Conservation (phyloP, 805 yeast species). For the Priceomyces haplophilus region DNA sequence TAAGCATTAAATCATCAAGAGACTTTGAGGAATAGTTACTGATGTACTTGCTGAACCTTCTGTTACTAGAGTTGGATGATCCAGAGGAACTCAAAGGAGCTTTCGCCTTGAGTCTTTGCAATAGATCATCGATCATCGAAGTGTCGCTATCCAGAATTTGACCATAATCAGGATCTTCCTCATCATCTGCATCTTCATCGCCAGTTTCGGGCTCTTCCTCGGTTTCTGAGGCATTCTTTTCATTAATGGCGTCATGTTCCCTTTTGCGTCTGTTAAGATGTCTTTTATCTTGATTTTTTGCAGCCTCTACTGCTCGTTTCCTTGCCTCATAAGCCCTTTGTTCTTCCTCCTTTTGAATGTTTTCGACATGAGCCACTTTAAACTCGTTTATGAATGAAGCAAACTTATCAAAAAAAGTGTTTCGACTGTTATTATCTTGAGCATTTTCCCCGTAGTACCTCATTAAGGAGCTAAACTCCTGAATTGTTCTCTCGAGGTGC, state of each 20-base stretch:
- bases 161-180: slow-evolving; percentile 10
- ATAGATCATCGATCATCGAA: slow-evolving; percentile 28
- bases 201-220: slow-evolving; percentile 8
- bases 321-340: slow-evolving; percentile 43
- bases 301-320: slow-evolving; percentile 31
- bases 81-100: slow-evolving; percentile 17
- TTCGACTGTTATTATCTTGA: slow-evolving; percentile 60
- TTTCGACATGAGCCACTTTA: slow-evolving; percentile 75
- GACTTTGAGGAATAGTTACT: slow-evolving; percentile 32
- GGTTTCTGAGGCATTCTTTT: too few species aligned
- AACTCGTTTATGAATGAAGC: slow-evolving; percentile 77
- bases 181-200: slow-evolving; percentile 14
- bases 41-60: slow-evolving; percentile 30
- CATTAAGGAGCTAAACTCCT: slow-evolving; percentile 72
- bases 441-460: slow-evolving; percentile 88
- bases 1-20: slow-evolving; percentile 17
- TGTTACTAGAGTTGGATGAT: slow-evolving; percentile 15
- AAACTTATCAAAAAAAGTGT: slow-evolving; percentile 74
- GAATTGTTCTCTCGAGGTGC: slow-evolving; percentile 58
- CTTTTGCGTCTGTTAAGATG: not conserved
- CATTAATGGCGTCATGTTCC: not conserved
- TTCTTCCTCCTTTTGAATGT: slow-evolving; percentile 78
- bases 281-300: slow-evolving; percentile 5
- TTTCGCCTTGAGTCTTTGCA: slow-evolving; percentile 31
- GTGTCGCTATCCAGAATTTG: slow-evolving; percentile 6